Conservation (phyloP, 306 rosid genomes). For the Urtica urens region DNA sequence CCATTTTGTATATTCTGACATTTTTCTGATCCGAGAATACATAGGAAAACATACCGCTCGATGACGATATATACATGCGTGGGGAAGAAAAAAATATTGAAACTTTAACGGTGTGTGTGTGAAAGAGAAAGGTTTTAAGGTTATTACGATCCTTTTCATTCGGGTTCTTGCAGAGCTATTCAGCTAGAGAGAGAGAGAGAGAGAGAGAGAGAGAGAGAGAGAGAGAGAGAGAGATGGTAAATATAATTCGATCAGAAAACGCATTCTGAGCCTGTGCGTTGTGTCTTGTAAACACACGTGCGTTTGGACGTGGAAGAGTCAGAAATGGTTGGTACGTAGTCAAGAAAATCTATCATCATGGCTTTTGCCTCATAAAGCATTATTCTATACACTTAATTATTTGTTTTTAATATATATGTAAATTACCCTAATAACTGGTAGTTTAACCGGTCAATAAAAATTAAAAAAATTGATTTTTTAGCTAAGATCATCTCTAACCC, state of each 20-base stretch:
- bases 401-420: no score
- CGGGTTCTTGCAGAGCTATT: not conserved
- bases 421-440: no score
- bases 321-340: slow-evolving; percentile 1
- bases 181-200: no score
- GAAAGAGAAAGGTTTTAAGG: not conserved
- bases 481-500: no score
- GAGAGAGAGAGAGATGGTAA: not conserved
- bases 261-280: not conserved
- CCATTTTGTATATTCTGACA: not conserved
- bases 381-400: no score
- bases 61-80: not conserved
- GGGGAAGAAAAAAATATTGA: not conserved
- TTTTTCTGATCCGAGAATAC: not conserved
- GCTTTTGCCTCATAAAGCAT: slow-evolving; percentile 6
- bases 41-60: not conserved
- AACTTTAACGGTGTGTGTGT: not conserved
- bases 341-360: slow-evolving; percentile 11
- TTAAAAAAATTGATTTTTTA: no score
- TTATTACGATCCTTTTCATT: not conserved
- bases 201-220: no score
- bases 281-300: slow-evolving; percentile 7
- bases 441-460: no score
- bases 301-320: slow-evolving; percentile 5
- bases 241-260: not conserved